Evolutionary conservation across 768 basidiomycete species (phyloP).

Genomic region (Russula sp.): DNA sequence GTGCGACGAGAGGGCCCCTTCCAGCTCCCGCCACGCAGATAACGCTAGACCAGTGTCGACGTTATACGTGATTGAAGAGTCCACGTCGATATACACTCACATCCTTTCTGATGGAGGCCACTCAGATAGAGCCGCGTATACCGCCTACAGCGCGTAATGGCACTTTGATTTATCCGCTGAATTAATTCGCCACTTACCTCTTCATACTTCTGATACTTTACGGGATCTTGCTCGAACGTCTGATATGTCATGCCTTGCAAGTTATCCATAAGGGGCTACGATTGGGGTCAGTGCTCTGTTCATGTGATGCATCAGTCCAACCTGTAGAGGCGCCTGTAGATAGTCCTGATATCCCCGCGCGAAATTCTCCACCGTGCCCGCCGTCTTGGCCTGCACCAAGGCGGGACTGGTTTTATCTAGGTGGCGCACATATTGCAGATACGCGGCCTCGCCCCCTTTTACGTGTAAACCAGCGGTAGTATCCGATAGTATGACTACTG

Average conservation of each 20-base stretch:
- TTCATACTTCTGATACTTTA: conserved; percentile 94
- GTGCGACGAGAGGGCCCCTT: conserved; percentile 84
- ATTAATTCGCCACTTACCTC: conserved; percentile 44
- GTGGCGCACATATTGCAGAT: conserved; percentile 82
- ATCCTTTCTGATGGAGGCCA: conserved; percentile 51
- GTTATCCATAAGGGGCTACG: conserved; percentile 93
- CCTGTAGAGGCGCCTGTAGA: conserved; percentile 91
- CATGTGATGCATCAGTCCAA: conserved; percentile 28
- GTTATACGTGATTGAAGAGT: background rate
- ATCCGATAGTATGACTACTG: conserved; percentile 75
- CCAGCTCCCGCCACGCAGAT: conserved; percentile 94
- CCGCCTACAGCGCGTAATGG: conserved; percentile 43
- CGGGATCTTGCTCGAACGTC: conserved; percentile 95
- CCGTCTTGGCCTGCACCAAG: conserved; percentile 53
- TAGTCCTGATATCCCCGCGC: conserved; percentile 93
- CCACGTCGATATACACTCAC: conserved; percentile 38
- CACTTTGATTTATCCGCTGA: background rate
- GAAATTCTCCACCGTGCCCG: conserved; percentile 81
- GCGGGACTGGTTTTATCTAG: conserved; percentile 70
- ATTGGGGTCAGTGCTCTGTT: background rate
- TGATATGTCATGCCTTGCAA: conserved; percentile 93
- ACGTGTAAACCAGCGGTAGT: conserved; percentile 58
- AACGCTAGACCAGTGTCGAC: conserved; percentile 38
- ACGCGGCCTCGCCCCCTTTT: conserved; percentile 78
- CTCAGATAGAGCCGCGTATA: conserved; percentile 72